Base-by-base conservation (phyloP, 2,329 filamentous ascomycete species). In the Basipetospora chlamydospora region DNA sequence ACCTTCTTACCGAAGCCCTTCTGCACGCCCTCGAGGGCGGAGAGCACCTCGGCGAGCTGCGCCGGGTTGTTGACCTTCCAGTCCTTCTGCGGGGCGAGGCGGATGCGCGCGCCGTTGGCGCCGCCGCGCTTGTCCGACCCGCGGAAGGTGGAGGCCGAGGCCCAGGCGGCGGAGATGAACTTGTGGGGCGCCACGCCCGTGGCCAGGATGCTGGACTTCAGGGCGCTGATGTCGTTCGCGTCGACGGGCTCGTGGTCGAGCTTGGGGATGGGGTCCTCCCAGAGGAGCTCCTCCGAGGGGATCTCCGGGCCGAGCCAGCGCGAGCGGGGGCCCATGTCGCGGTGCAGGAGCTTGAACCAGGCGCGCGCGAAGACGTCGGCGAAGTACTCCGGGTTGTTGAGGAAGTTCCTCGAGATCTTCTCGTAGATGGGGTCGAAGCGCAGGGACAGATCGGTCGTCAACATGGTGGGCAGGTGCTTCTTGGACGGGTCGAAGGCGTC, bases 281-380 rank as follows among this genome's bases (percentile, higher is more conserved):
- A 87, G 48, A 74, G 50, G n/a, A 79, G 63, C 10, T 65, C 62
- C 63, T 86, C 77, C 37, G 65, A 61, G 33, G 81, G 80, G 13
- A 83, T 64, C 57, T 87, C 81, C 1, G 81, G 80, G 21, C 81
- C 81, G 32, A 85, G 49, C 64, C 80, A 86, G 51, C 77, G 78
- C 17, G 67, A 53, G 37, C 71, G 63, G 29, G 81, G 81, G 12
- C 81, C 81, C 60, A 87, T 70, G 54, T 86, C 81, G 60, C 81
- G 80, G 62, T 87, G 81, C 23, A 80, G 65, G 28, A 87, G 70
- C 72, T 87, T 86, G 71, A 83, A 87, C 81, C 81, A 87, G 11
- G 81, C 81, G 34, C 73, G 71, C 16, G 69, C 64, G 49, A 86
- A 87, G 7, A 70, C 75, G 42, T 84, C 73, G 37, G 66, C 67